Base-by-base conservation (phyloP, 148 eudicot genomes). In the Vaccinium macrocarpon region DNA sequence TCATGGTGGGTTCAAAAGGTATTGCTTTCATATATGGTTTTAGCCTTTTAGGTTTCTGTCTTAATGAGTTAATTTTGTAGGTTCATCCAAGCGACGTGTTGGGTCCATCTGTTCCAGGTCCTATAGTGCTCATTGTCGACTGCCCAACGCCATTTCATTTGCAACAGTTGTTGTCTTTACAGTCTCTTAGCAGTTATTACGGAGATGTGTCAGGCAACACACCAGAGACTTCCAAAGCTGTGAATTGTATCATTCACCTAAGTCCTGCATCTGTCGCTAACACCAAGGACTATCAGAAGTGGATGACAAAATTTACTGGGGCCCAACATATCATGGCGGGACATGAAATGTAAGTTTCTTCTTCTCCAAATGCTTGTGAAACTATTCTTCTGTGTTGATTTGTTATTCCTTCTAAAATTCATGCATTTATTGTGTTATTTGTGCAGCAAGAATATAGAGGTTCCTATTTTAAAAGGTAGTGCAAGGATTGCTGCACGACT, bases 21-120 rank as follows among this genome's bases (percentile, higher is more conserved):
- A 21, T 61, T 51, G 62, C 46, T 52, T 35, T 48, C 46, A 27
- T 80, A 18, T 81, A 78, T 29, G 73, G 71, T 5, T 68, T 13
- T 66, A 57, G 21, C 82, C 32, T 80, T 76, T 84, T 19, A 42
- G 70, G 62, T 64, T 46, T 61, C 15, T 50, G 62, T 21, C 52
- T 81, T 85, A 52, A 29, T 82, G 27, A 52, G 10, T 53, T 75
- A 64, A 83, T 83, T 88, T 8, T 78, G 51, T 86, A 96, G 99
- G 96, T 97, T 81, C 98, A 93, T 85, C 98, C 98, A 81, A 84
- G 89, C 48, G 98, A 97, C 76, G 96, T 97, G 57, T 80, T 95
- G 90, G 99, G 91, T 38, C 97, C 98, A 86, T 91, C 99, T 70
- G 76, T 95, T 89, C 97, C 98, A 9, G 98, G 98, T n/a, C 98